phyloP scores from a whole-genome alignment of 768 basidiomycete genomes.

The Kwoniella mangroviensis region DNA sequence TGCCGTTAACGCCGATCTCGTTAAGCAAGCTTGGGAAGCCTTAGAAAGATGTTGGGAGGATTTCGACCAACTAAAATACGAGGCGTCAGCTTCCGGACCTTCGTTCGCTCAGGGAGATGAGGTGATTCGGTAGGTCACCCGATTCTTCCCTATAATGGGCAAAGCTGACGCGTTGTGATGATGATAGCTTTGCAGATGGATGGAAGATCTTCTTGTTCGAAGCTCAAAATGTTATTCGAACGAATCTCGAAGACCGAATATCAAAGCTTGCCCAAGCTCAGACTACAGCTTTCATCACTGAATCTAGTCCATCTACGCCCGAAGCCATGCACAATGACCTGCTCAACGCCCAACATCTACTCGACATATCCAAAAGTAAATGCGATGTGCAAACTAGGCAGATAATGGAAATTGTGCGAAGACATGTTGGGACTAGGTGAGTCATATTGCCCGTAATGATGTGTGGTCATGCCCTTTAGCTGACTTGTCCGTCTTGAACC shows the following conservation, averaged over 20 bases:
- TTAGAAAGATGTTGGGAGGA: constrained; percentile 84
- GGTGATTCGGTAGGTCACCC: constrained; percentile 59
- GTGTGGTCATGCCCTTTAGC: no score
- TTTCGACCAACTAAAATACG: constrained; percentile 66
- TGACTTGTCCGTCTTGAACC: no score
- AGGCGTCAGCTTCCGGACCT: constrained; percentile 39
- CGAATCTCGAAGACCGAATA: constrained; percentile 72
- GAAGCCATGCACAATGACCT: constrained; percentile 43
- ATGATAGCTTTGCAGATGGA: constrained; percentile 15
- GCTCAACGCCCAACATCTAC: constrained; percentile 58
- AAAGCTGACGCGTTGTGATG: no score
- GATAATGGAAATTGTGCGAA: constrained; percentile 62
- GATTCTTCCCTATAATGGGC: no score
- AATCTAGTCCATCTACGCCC: constrained; percentile 19
- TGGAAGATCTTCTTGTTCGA: constrained; percentile 85
- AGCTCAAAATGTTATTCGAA: constrained; percentile 82
- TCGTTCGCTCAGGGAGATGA: constrained; percentile 62
- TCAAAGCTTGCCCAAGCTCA: constrained; percentile 28
- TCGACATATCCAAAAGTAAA: constrained; percentile 61
- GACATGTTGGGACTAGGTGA: constrained; percentile 61
- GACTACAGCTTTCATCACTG: constrained; percentile 34
- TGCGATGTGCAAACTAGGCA: constrained; percentile 62
- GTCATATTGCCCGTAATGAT: constrained; percentile 9
- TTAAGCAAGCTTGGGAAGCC: constrained; percentile 82
- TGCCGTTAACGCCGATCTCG: constrained; percentile 67